Conservation (phyloP, 306 rosid species). For the Casuarina cunninghamiana region DNA sequence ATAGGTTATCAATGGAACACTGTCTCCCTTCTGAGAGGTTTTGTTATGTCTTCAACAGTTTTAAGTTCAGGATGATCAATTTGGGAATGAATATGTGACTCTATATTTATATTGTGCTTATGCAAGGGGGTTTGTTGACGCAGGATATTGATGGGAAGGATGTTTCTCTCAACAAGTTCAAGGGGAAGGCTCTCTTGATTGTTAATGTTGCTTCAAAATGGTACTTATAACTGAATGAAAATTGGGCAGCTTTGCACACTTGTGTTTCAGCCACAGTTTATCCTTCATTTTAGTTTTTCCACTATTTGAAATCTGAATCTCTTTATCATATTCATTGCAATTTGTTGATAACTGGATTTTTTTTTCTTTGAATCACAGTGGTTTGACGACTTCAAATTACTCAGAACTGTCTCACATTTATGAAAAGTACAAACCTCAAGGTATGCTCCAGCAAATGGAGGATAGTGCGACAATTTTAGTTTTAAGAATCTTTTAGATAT, state of each 20-base stretch:
- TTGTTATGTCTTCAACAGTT: background rate
- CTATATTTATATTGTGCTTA: background rate
- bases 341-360: slow-evolving; percentile 8
- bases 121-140: slow-evolving; percentile 25
- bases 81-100: background rate
- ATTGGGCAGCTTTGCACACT: slow-evolving; percentile 3
- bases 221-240: slow-evolving; percentile 40
- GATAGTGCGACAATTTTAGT: slow-evolving; percentile 19
- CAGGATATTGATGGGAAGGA: slow-evolving; percentile 92
- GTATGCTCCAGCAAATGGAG: slow-evolving; percentile 38
- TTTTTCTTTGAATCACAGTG: slow-evolving; percentile 57
- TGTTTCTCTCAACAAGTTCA: slow-evolving; percentile 75
- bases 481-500: background rate
- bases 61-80: background rate
- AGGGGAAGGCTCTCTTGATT: slow-evolving; percentile 88
- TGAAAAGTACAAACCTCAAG: slow-evolving; percentile 82
- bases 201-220: slow-evolving; percentile 98
- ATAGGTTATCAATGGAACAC: background rate
- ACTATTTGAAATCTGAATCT: background rate
- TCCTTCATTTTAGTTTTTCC: background rate
- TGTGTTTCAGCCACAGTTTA: slow-evolving; percentile 3
- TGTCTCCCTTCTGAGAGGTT: background rate
- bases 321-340: background rate
- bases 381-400: slow-evolving; percentile 85
- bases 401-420: slow-evolving; percentile 82